A percentile compares a stretch with the other conserved stretches of the same genome.
Conservation (phyloP, 2,329 filamentous ascomycete genomes). For the Talaromyces sp. region DNA sequence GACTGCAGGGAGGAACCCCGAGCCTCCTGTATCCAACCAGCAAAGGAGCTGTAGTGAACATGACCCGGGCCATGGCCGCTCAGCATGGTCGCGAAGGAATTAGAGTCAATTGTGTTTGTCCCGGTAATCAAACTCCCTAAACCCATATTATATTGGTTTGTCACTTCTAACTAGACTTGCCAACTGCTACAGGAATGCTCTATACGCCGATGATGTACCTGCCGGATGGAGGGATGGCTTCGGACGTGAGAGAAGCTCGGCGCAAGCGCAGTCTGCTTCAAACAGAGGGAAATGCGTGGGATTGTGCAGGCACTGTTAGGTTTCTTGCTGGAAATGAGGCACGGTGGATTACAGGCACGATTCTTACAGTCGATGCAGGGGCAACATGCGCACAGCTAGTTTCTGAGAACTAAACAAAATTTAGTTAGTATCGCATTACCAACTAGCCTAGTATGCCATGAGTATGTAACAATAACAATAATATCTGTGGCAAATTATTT, state of each 20-base stretch:
- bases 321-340: constrained; percentile 51
- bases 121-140: neutral
- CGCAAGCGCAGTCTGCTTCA: constrained; percentile 48
- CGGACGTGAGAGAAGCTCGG: constrained; percentile 45
- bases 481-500: neutral
- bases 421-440: neutral
- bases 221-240: constrained; percentile 41
- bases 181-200: constrained; percentile 33
- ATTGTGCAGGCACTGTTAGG: constrained; percentile 46
- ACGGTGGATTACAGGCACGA: constrained; percentile 48
- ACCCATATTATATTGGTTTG: neutral
- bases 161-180: neutral
- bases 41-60: constrained; percentile 42
- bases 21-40: constrained; percentile 28
- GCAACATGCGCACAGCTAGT: constrained; percentile 24
- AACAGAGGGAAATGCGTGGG: constrained; percentile 52
- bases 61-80: constrained; percentile 50
- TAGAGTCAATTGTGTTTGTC: constrained; percentile 44
- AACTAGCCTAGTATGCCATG: neutral
- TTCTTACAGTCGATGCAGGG: constrained; percentile 46
- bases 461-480: neutral
- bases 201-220: constrained; percentile 53
- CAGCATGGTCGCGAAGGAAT: constrained; percentile 45
- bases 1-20: constrained; percentile 23
- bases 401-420: neutral